Evolutionary conservation across 2,329 filamentous ascomycete species (phyloP), one percentile per base, ranked within the genome.

Genomic region (Diaporthe longicolla): DNA sequence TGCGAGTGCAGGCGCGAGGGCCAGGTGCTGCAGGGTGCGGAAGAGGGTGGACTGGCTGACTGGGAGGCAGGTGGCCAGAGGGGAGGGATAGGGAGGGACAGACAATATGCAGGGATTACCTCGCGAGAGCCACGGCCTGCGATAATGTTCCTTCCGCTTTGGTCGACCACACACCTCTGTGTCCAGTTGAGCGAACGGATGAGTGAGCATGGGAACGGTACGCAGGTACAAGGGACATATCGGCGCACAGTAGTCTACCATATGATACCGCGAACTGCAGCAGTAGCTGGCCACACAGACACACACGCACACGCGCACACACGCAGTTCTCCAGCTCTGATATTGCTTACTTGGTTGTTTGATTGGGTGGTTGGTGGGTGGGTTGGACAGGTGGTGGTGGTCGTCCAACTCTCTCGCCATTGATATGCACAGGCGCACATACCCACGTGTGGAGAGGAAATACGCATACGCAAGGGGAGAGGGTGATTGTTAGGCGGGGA

Each of bases 71-170:
- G 11, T 13, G 15, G 59, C 26, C 48, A 29, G 43, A 48, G 40
- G 43, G 50, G 29, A 19, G 7, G 58, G 58, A 32, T 24, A 52
- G 37, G 29, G 35, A 10, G 2, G 4, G 7, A 54, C 69, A 29
- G 21, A 29, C 63, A 26, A 29, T 15, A 19, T 65, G 71, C 71
- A 75, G 57, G 50, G 65, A 65, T 73, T 43, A 40, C 50, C 37
- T 63, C 50, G 69, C 50, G 19, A 70, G 54, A 55, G 65, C 48
- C 21, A 59, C 50, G 54, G 26, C 69, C 26, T 70, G 72, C 54
- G 70, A 70, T 65, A 45, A 59, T 55, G 50, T 71, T 70, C 72
- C 68, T 75, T 74, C 74, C 72, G 70, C 59, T 75, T 75, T 73
- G 48, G 74, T 74, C 74, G 45, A 74, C 63, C 65, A 73, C 70